Conservation (phyloP, 768 basidiomycete species). For the Leccinum disarticulatum region DNA sequence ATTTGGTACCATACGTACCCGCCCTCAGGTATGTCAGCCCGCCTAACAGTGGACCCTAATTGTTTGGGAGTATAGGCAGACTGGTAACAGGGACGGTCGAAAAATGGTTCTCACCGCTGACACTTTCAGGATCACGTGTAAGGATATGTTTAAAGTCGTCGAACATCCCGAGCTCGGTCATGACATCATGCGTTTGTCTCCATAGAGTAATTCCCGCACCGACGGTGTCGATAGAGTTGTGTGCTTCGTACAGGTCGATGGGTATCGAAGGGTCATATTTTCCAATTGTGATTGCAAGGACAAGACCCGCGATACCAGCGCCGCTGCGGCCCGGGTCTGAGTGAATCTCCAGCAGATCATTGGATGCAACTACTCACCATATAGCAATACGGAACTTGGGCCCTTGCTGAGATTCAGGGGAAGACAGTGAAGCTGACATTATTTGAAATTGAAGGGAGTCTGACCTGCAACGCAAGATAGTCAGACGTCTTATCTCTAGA, state of each 20-base stretch:
- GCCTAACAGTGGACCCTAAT: conserved; percentile 6
- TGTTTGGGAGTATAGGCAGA: conserved; percentile 26
- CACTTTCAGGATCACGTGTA: conserved; percentile 9
- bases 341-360: background rate
- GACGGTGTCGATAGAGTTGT: conserved; percentile 37
- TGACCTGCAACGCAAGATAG: background rate
- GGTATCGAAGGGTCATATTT: conserved; percentile 33
- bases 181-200: conserved; percentile 44
- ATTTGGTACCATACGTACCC: conserved; percentile 31
- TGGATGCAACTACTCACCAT: conserved; percentile 3
- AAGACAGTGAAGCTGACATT: background rate
- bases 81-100: background rate
- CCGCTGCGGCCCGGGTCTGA: conserved; percentile 25
- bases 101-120: conserved; percentile 8
- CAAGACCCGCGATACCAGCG: conserved; percentile 46
- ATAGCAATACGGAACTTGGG: conserved; percentile 14
- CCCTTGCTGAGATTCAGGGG: background rate
- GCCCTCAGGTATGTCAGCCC: conserved; percentile 31
- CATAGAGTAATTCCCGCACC: conserved; percentile 48
- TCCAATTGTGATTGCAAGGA: conserved; percentile 40
- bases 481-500: background rate
- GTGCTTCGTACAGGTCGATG: conserved; percentile 49
- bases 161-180: conserved; percentile 43
- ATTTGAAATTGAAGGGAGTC: background rate
- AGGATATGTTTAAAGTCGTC: conserved; percentile 30